A percentile compares a stretch with the other conserved stretches of the same genome.
phyloP scores from a whole-genome alignment of 2,329 filamentous ascomycete species.

The Chaetomium globosum region DNA sequence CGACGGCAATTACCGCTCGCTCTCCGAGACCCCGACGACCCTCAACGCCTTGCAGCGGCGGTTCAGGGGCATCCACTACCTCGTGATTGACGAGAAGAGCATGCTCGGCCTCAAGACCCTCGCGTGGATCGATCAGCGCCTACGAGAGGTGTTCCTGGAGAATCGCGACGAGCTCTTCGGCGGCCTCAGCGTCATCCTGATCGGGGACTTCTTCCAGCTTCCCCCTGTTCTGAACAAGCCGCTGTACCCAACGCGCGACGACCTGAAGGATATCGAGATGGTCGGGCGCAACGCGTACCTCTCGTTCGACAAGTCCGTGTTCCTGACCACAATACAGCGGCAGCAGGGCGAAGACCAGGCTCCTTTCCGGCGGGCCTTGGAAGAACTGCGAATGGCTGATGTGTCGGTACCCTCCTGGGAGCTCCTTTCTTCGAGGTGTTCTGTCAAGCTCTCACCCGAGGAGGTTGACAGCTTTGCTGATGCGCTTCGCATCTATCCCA shows the following conservation, averaged over 20 bases:
- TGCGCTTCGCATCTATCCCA: slow-evolving; percentile 17
- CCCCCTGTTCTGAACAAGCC: slow-evolving; percentile 11
- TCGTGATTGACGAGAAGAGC: slow-evolving; percentile 20
- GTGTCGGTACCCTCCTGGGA: slow-evolving; percentile 16
- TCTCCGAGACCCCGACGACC: not conserved
- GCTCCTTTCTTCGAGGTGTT: slow-evolving; percentile 19
- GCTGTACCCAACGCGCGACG: not conserved
- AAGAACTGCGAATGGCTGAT: slow-evolving; percentile 8
- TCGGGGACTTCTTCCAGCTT: slow-evolving; percentile 19
- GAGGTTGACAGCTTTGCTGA: slow-evolving; percentile 15
- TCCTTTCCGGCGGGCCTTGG: slow-evolving; percentile 7
- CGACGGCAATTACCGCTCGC: slow-evolving; percentile 3
- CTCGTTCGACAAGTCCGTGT: slow-evolving; percentile 15
- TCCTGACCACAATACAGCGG: slow-evolving; percentile 10
- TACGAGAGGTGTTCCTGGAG: slow-evolving; percentile 14
- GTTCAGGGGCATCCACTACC: slow-evolving; percentile 10
- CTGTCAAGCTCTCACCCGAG: slow-evolving; percentile 16
- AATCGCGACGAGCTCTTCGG: slow-evolving; percentile 8
- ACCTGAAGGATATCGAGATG: slow-evolving; percentile 15
- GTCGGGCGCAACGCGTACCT: slow-evolving; percentile 17
- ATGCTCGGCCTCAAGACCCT: slow-evolving; percentile 12
- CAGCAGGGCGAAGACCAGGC: slow-evolving; percentile 19
- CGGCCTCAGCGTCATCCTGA: slow-evolving; percentile 15
- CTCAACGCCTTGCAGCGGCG: slow-evolving; percentile 1
- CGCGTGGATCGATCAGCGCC: slow-evolving; percentile 15